Conservation (phyloP, 352 stramenopile species). For the Pythium sp. region DNA sequence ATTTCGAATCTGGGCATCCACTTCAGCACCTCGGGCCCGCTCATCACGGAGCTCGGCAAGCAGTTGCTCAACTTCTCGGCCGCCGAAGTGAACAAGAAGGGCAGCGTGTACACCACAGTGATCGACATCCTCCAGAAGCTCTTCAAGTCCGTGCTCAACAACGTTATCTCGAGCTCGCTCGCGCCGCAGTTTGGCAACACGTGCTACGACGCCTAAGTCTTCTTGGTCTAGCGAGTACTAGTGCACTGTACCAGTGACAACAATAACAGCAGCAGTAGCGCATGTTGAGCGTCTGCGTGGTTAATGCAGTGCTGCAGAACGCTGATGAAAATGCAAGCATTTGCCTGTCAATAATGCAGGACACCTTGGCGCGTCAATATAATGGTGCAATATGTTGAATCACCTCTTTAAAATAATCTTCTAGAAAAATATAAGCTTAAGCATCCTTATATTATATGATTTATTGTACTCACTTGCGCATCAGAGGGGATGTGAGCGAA, state of each 20-base stretch:
- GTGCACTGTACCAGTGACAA: background rate
- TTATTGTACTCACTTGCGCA: background rate
- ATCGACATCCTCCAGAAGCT: constrained; percentile 9
- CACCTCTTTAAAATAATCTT: background rate
- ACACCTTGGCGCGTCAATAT: background rate
- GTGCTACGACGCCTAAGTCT: constrained; percentile 14
- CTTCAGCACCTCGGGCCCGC: constrained; percentile 8
- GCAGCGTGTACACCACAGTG: constrained; percentile 3
- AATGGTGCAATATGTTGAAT: background rate
- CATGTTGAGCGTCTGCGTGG: background rate
- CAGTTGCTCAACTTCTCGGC: constrained; percentile 11
- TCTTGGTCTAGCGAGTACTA: background rate
- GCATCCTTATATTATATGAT: background rate
- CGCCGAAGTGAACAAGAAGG: constrained; percentile 13
- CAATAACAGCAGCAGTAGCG: background rate
- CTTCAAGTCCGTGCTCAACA: constrained; percentile 15
- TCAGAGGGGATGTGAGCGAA: background rate
- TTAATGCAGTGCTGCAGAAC: background rate
- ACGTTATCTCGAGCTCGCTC: background rate
- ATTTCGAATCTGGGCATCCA: constrained; percentile 7
- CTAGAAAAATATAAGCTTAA: too few relatives aligned
- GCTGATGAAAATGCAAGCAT: background rate
- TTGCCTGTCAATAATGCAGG: background rate
- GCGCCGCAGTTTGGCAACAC: constrained; percentile 11
- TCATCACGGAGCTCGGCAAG: constrained; percentile 14